Base-by-base conservation (phyloP, 106 monocot genomes). In the Platanthera zijinensis region DNA sequence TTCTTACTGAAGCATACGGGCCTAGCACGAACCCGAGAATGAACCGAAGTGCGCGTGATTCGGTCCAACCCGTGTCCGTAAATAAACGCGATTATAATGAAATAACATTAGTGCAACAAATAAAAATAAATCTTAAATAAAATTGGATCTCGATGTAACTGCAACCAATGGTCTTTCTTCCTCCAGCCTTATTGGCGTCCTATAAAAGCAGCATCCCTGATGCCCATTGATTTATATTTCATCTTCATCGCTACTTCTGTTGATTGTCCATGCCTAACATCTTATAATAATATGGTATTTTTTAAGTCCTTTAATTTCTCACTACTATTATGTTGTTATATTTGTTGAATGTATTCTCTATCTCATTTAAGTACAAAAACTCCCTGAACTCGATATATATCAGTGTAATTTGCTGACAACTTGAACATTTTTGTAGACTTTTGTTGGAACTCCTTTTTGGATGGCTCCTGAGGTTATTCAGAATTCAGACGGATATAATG, bases 381-480 rank as follows among this genome's bases (percentile, higher is more conserved):
- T 53, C 45, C 7, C 4, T 69, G 12, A 69, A 69, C 45, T 69
- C 15, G 13, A 17, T 70, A 70, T 15, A 47, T n/a, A 69, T 69
- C 4, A 39, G 8, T 68, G 13, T 64, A 57, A 9, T 46, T 53
- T 75, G 70, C 57, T 85, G 15, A 83, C 74, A 19, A 62, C 13
- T 76, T 85, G 39, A 17, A 7, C 79, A 18, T 72, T 74, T 63
- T 18, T 83, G 9, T 84, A 96, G 96, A 96, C 96, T 83, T 93
- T 96, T 81, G 96, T 96, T 70, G 96, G 96, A 81, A 96, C 96
- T 10, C 96, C 96, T 50, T 96, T 96, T 84, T 96, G 96, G 96
- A 96, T 96, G 96, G 96, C 96, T 52, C 96, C 96, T 51, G 96
- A 96, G 83, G 96, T 96, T 48, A 96, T 96, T 89, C 96, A 96